Evolutionary conservation across 768 basidiomycete genomes (phyloP), one percentile per base, ranked within the genome.

Genomic region (Boletus sensibilis): DNA sequence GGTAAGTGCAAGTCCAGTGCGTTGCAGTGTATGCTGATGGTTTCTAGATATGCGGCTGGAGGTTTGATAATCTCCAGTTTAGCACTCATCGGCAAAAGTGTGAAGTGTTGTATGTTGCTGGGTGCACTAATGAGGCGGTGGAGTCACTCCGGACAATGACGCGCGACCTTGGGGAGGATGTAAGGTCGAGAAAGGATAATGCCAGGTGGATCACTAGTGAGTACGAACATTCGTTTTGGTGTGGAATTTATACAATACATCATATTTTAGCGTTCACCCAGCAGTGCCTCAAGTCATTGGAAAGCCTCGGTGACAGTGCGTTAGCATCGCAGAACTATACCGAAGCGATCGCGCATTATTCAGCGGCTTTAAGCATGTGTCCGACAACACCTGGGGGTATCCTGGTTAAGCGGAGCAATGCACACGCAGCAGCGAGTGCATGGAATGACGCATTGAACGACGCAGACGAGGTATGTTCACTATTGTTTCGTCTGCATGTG

Each of bases 1-100:
- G 43, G 55, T 53, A n/a, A 45, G 42, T 16, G 6, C 12, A 8
- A 16, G 12, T 13, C 2, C n/a, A 25, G 3, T 33, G 42, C 8
- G 1, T 21, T 45, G 2, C 13, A 12, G 12, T 4, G 16, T n/a
- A 8, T n/a, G 12, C 16, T 52, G 35, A 56, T 20, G 12, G 4
- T 33, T 33, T 8, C 18, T 14, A 56, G 55, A 34, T 56, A 27
- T 56, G 50, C 5, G 55, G 55, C 1, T 56, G 55, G 55, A 52
- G 31, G n/a, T 56, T 56, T 38, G 55, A 56, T 13, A 39, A 53
- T 33, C 27, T 56, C 8, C 9, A 6, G 16, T 52, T 52, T 33
- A 56, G 21, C 18, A 38, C 21, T 39, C 14, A 21, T n/a, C 42
- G 31, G 43, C 35, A 39, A 38, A 29, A 27, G 21, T 56, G 55